Conservation (phyloP, 106 monocot species). For the Agapanthus africanus region DNA sequence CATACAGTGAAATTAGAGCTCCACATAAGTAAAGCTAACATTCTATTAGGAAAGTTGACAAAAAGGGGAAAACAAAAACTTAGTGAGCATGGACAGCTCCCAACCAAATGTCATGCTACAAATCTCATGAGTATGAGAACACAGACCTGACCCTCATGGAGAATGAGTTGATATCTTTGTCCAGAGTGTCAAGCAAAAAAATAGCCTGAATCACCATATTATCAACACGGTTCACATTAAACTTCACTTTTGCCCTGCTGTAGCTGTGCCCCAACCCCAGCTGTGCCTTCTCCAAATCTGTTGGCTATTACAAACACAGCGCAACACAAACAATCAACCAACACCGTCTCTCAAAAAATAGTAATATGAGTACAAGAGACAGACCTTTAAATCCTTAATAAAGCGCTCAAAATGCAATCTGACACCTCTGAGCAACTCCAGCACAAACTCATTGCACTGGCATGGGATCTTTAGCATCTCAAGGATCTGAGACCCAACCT, state of each 20-base stretch:
- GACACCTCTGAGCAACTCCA: slow-evolving; percentile 83
- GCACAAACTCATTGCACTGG: slow-evolving; percentile 73
- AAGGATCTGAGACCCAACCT: slow-evolving; percentile 75
- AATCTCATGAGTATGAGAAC: too few species aligned
- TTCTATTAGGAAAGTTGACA: too few species aligned
- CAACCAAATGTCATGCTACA: too few species aligned
- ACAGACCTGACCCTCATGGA: slow-evolving; percentile 96
- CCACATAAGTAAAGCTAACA: too few species aligned
- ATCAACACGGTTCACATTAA: slow-evolving; percentile 96
- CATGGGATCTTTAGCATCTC: slow-evolving; percentile 82
- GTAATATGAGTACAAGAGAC: background rate
- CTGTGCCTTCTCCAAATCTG: slow-evolving; percentile 78
- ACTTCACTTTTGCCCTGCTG: slow-evolving; percentile 92
- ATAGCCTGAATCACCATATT: slow-evolving; percentile 99
- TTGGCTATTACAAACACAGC: slow-evolving; percentile 35
- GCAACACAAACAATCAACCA: background rate
- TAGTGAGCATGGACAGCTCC: too few species aligned
- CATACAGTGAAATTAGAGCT: too few species aligned
- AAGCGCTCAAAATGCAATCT: slow-evolving; percentile 75
- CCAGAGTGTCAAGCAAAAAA: slow-evolving; percentile 83
- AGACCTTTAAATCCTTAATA: slow-evolving; percentile 81
- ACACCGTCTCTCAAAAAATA: background rate
- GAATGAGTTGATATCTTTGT: slow-evolving; percentile 93
- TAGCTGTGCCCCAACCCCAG: slow-evolving; percentile 88
- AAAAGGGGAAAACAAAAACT: too few species aligned